Conservation (phyloP, 345 rosid species). For the Laguncularia racemosa region DNA sequence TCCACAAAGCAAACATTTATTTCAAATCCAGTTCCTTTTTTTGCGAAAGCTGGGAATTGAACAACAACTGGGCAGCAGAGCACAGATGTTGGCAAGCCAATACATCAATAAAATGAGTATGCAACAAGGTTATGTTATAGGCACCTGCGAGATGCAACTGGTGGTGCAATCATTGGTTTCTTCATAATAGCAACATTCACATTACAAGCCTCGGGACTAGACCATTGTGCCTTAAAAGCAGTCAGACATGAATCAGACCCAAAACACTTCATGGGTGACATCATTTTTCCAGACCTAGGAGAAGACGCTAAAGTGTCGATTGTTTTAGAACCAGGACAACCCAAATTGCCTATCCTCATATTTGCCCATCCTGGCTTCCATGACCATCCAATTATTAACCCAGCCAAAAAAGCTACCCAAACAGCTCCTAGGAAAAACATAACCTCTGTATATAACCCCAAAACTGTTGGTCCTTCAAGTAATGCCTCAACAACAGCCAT, state of each 20-base stretch:
- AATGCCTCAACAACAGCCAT: conserved; percentile 9
- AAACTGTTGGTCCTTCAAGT: conserved; percentile 2
- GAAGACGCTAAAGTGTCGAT: conserved; percentile 30
- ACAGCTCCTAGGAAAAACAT: conserved; percentile 23
- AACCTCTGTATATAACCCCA: conserved; percentile 17
- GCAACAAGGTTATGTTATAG: too few relatives aligned
- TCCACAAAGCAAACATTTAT: too few relatives aligned
- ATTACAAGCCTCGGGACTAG: conserved; percentile 20
- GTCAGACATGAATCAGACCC: conserved; percentile 36
- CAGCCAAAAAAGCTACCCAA: conserved; percentile 52
- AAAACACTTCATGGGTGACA: conserved; percentile 30
- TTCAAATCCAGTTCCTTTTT: too few relatives aligned
- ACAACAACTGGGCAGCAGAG: too few relatives aligned
- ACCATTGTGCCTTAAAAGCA: conserved; percentile 20
- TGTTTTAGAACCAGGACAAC: conserved; percentile 23
- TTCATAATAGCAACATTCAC: conserved; percentile 8
- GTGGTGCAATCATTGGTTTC: conserved; percentile 16
- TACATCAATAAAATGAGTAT: too few relatives aligned
- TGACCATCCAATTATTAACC: conserved; percentile 50
- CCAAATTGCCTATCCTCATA: conserved; percentile 10
- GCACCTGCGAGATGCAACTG: conserved; percentile 23
- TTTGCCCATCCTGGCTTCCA: conserved; percentile 63
- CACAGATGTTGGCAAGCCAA: too few relatives aligned
- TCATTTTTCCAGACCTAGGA: conserved; percentile 10
- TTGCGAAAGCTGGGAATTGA: too few relatives aligned